Percentiles rank a stretch among this genome's conserved stretches.
Evolutionary conservation across 768 basidiomycete genomes (phyloP).

Genomic region (Boletus edulis): DNA sequence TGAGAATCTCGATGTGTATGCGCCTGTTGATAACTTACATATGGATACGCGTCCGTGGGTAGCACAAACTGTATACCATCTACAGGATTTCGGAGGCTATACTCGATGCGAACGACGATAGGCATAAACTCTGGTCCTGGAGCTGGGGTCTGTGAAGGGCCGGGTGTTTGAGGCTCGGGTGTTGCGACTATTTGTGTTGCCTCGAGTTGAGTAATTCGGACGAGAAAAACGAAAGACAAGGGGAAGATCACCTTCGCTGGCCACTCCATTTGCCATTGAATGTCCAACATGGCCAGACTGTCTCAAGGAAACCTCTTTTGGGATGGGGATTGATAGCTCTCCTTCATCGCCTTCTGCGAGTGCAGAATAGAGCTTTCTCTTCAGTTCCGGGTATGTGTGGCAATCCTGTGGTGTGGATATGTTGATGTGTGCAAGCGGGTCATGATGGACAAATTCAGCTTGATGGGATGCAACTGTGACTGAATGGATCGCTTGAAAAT

Average conservation of each 20-base stretch:
- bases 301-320: constrained; percentile 64
- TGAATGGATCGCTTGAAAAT: constrained; percentile 58
- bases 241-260: constrained; percentile 53
- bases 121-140: constrained; percentile 68
- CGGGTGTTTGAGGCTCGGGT: constrained; percentile 79
- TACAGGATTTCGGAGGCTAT: constrained; percentile 77
- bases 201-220: constrained; percentile 2
- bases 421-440: constrained; percentile 66
- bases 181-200: constrained; percentile 52
- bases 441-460: constrained; percentile 77
- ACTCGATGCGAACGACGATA: constrained; percentile 72
- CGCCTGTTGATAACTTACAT: constrained; percentile 50
- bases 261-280: constrained; percentile 37
- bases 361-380: constrained; percentile 88
- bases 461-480: constrained; percentile 70
- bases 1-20: constrained; percentile 15
- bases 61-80: constrained; percentile 85
- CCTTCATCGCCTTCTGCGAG: constrained; percentile 92
- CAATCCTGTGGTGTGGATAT: constrained; percentile 73
- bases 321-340: constrained; percentile 88
- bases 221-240: neutral
- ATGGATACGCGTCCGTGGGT: constrained; percentile 79
- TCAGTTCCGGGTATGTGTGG: constrained; percentile 89
- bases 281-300: constrained; percentile 49
- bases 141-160: constrained; percentile 34